Evolutionary conservation across 1,139 yeast species (phyloP), one percentile per base, ranked within the genome.

Genomic region (Geotrichum bryndzae): DNA sequence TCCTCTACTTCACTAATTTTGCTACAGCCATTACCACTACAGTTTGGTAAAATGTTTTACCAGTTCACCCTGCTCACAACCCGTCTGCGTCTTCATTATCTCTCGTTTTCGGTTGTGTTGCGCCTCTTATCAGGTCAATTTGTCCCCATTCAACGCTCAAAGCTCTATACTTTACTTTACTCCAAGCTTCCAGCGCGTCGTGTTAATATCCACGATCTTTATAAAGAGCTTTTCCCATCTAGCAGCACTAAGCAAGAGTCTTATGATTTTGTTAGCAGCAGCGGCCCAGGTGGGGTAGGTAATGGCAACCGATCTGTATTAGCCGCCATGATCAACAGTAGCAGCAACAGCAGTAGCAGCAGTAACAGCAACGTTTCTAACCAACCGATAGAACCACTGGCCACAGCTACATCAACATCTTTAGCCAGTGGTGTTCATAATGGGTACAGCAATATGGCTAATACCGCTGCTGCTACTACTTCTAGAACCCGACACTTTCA

Each of bases 121-220:
- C 74, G 78, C 11, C 71, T 83, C 7, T 58, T 80, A 2, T 69
- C 76, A 1, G 87, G 87, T 1, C 72, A 71, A 54, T 77, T 82
- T 51, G 79, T 84, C 25, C 76, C 78, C 10, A 77, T 82, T 48
- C 78, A 80, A 63, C 72, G 85, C 62, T 74, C 76, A 58, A 76
- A 78, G 62, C 70, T 83, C 13, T 83, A 83, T 66, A 76, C 76
- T 45, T 69, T 81, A 5, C 69, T 83, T 45, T 82, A 83, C 67
- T 80, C 84, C 6, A 77, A 80, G 66, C 72, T 83, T 50, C 87
- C 86, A 3, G 46, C 56, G 46, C 46, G 38, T 11, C 55, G 61
- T 22, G 64, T 67, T 1, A 57, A 65, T n/a, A 58, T 69, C 5
- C 63, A 61, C 22, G 62, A 62, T 55, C 56, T 69, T 10, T 63